Percentiles rank a stretch among this genome's conserved stretches.
phyloP scores from a whole-genome alignment of 164 flowering plant genomes.

The Dillenia turbinata region DNA sequence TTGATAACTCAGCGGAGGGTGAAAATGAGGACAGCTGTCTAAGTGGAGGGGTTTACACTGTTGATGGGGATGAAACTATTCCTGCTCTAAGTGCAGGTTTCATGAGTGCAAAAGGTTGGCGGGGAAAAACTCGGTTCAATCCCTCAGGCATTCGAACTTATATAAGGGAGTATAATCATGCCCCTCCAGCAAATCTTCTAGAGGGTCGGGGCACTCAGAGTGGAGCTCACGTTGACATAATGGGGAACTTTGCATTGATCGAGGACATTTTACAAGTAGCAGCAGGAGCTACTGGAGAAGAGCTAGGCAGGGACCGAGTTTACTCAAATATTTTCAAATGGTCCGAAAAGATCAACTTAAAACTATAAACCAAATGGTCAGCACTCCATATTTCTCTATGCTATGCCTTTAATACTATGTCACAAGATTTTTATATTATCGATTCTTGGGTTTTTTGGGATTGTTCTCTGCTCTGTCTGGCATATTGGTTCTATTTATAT shows the following conservation, averaged over 20 bases:
- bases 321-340: slow-evolving; percentile 77
- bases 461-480: too few relatives aligned
- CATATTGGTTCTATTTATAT: too few relatives aligned
- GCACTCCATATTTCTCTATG: too few relatives aligned
- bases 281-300: slow-evolving; percentile 84
- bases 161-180: slow-evolving; percentile 80
- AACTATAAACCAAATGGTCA: slow-evolving; percentile 26
- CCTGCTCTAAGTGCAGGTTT: slow-evolving; percentile 91
- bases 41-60: slow-evolving; percentile 65
- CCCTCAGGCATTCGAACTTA: slow-evolving; percentile 84
- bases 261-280: slow-evolving; percentile 89
- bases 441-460: too few relatives aligned
- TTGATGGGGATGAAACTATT: slow-evolving; percentile 93
- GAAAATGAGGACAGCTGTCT: slow-evolving; percentile 42
- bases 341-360: slow-evolving; percentile 76
- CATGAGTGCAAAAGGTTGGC: slow-evolving; percentile 98
- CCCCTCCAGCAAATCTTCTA: slow-evolving; percentile 78
- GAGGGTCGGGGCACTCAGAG: slow-evolving; percentile 98
- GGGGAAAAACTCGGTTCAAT: slow-evolving; percentile 85
- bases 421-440: too few relatives aligned
- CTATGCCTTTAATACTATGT: too few relatives aligned
- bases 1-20: slow-evolving; percentile 64
- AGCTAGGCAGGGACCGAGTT: slow-evolving; percentile 84
- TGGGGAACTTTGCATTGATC: slow-evolving; percentile 94
- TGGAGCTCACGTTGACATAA: slow-evolving; percentile 96